phyloP scores from a whole-genome alignment of 768 basidiomycete genomes.

The Collybia sordida region DNA sequence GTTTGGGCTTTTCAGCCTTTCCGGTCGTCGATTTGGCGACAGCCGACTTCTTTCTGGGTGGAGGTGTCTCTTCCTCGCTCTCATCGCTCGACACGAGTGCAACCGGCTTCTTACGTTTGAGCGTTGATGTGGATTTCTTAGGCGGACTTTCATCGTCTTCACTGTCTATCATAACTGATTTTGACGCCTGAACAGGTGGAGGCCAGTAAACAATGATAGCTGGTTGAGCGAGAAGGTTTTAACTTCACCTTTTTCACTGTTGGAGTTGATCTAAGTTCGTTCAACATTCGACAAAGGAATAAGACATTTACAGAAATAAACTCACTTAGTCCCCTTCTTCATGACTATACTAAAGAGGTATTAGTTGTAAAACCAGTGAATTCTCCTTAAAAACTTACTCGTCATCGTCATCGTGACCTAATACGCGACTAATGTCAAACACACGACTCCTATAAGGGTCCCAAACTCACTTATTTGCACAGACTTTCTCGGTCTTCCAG shows the following conservation, averaged over 20 bases:
- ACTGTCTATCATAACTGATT: slow-evolving; percentile 5
- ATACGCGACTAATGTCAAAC: too few species aligned
- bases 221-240: too few species aligned
- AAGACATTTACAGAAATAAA: background rate
- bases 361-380: background rate
- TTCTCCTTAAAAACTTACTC: background rate
- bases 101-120: slow-evolving; percentile 31
- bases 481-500: too few species aligned
- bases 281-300: background rate
- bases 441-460: too few species aligned
- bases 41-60: slow-evolving; percentile 42
- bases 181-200: slow-evolving; percentile 1
- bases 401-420: slow-evolving; percentile 20
- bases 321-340: slow-evolving; percentile 3
- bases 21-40: slow-evolving; percentile 6
- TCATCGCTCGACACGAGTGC: slow-evolving; percentile 38
- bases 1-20: slow-evolving; percentile 11
- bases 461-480: too few species aligned
- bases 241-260: background rate
- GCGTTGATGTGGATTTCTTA: slow-evolving; percentile 6
- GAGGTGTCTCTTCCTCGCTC: slow-evolving; percentile 28
- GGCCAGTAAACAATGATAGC: background rate
- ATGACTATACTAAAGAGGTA: background rate
- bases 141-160: too few species aligned
- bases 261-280: background rate